Evolutionary conservation across 1,139 yeast genomes (phyloP), one percentile per base, ranked within the genome.

Genomic region (Arxiozyma slooffiae): DNA sequence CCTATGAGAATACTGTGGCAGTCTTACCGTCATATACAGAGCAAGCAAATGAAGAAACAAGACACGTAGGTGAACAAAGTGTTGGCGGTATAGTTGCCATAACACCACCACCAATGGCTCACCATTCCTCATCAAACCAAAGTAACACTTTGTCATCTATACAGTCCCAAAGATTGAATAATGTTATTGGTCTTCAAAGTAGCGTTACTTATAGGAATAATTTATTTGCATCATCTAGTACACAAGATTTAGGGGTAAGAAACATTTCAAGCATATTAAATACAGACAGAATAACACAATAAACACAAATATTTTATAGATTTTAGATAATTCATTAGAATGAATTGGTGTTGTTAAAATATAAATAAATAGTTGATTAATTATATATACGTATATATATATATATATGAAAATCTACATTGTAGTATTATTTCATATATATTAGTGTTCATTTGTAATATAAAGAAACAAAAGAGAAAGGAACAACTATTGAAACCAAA

Each of bases 281-380:
- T 53, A 58, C 64, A 20, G 67, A 63, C 51, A 58, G 62, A 52
- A 65, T 65, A 11, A 64, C 68, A 1, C 68, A 65, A 48, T 64
- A 55, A 51, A 22, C 14, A 14, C 36, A 16, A 21, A n/a, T n/a
- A n/a, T n/a, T 20, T 14, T 21, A 34, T 17, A n/a, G 7, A 30
- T 20, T 38, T 38, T 17, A 38, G 4, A 38, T 7, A 38, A 17
- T n/a, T n/a, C 5, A 38, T n/a, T 17, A 11, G 36, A 30, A 30
- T 1, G 6, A 30, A 30, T 14, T 11, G 6, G 14, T 38, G 7
- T 11, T 38, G 20, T 17, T 17, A 38, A 38, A 17, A 38, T 17
- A 8, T 17, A 38, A 20, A 38, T 20, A 38, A 17, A n/a, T n/a
- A n/a, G n/a, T 38, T 1, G 7, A 38, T 38, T 38, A 38, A 17